Percentiles rank a stretch among this genome's conserved stretches.
These are phyloP conservation scores for Lodderomyces margitis DNA, from an alignment of 1,139 yeast genomes.

Conservation along the genomic window DNA sequence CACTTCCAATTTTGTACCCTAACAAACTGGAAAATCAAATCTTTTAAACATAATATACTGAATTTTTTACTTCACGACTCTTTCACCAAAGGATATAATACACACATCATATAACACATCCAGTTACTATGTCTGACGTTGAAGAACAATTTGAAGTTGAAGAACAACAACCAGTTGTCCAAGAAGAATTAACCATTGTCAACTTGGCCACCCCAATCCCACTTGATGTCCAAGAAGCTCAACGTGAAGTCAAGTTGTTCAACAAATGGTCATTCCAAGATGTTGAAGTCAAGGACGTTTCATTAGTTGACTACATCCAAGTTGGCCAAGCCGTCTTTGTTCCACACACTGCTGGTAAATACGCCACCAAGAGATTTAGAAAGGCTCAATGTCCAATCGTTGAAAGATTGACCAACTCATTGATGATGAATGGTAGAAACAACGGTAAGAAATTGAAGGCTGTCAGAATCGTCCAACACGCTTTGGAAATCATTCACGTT, in stretches of 20 bases:
- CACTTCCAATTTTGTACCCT: too few relatives aligned
- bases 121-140: conserved; percentile 48
- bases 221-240: conserved; percentile 95
- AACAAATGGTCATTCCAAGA: conserved; percentile 99
- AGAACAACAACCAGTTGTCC: conserved; percentile 51
- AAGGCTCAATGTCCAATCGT: conserved; percentile 99
- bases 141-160: conserved; percentile 27
- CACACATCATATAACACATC: too few relatives aligned
- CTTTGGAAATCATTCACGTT: conserved; percentile 95
- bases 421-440: conserved; percentile 99
- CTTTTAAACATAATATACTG: neutral
- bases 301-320: conserved; percentile 97
- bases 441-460: conserved; percentile 99
- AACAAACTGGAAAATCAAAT: neutral
- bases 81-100: neutral
- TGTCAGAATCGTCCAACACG: conserved; percentile 98
- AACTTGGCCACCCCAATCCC: conserved; percentile 94
- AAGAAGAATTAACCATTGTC: conserved; percentile 76
- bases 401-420: conserved; percentile 99
- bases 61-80: neutral
- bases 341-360: conserved; percentile 99
- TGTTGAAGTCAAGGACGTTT: conserved; percentile 95
- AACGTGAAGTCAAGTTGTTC: conserved; percentile 95
- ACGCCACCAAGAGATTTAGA: conserved; percentile 99
- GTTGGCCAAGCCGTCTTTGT: conserved; percentile 97